phyloP scores from a whole-genome alignment of 306 rosid genomes.

The Quercus gilva region DNA sequence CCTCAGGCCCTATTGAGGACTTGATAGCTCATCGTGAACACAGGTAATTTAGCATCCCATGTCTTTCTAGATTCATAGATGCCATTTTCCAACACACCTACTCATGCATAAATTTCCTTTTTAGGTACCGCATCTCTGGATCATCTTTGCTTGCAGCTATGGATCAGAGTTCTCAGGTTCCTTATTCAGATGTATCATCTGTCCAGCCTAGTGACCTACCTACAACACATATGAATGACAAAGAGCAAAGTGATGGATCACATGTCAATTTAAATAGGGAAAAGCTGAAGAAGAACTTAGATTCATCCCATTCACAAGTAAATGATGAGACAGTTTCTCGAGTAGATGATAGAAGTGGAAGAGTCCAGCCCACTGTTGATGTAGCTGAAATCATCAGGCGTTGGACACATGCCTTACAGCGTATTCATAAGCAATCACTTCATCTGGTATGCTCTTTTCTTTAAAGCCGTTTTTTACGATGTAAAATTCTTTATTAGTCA shows the following conservation, averaged over 20 bases:
- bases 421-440: conserved; percentile 98
- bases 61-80: conserved; percentile 11
- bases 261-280: conserved; percentile 36
- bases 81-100: conserved; percentile 23
- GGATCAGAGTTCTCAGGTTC: conserved; percentile 97
- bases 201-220: conserved; percentile 54
- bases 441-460: conserved; percentile 57
- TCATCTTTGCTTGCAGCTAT: conserved; percentile 97
- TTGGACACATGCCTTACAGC: conserved; percentile 99
- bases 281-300: conserved; percentile 28
- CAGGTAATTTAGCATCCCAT: conserved; percentile 51
- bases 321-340: conserved; percentile 58
- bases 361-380: conserved; percentile 77
- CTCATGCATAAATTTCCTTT: conserved; percentile 23
- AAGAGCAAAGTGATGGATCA: conserved; percentile 66
- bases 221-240: conserved; percentile 47
- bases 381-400: conserved; percentile 96
- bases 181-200: conserved; percentile 63
- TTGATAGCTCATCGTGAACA: conserved; percentile 97
- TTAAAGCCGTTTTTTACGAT: conserved; percentile 11
- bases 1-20: conserved; percentile 99
- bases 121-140: conserved; percentile 98
- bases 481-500: background rate
- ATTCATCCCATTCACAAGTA: conserved; percentile 35
- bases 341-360: conserved; percentile 83